phyloP scores from a whole-genome alignment of 108 stramenopile species.

The Fragilaria crotonensis region DNA sequence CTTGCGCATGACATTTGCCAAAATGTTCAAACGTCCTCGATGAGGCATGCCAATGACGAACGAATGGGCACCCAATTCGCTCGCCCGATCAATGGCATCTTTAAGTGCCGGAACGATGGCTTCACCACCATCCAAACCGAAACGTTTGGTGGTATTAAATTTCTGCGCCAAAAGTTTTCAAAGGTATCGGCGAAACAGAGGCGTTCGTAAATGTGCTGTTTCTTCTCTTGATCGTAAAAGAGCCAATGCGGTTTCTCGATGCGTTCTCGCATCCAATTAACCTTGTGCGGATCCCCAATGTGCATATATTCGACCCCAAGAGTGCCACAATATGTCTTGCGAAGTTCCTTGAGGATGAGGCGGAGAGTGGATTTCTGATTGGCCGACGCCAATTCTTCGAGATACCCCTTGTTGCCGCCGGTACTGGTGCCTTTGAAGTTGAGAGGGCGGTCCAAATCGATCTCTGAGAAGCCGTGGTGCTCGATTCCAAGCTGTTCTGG shows the following conservation, averaged over 20 bases:
- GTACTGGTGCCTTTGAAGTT: conserved; percentile 72
- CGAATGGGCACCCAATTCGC: conserved; percentile 89
- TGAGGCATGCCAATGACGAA: conserved; percentile 99
- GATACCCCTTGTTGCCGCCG: conserved; percentile 92
- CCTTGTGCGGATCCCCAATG: conserved; percentile 82
- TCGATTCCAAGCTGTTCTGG: conserved; percentile 80
- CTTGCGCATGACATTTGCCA: conserved; percentile 99
- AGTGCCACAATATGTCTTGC: conserved; percentile 92
- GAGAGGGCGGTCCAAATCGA: conserved; percentile 88
- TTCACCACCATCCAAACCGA: conserved; percentile 97
- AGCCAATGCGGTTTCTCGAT: conserved; percentile 89
- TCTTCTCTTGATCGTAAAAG: conserved; percentile 74
- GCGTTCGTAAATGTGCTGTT: conserved; percentile 90
- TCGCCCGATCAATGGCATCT: conserved; percentile 94
- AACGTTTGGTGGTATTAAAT: conserved; percentile 99
- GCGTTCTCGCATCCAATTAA: conserved; percentile 97
- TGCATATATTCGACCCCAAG: conserved; percentile 99
- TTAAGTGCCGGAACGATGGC: conserved; percentile 93
- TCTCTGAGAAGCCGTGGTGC: conserved; percentile 88
- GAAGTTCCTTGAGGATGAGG: conserved; percentile 68
- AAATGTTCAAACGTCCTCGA: conserved; percentile 92
- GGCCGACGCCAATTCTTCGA: conserved; percentile 81
- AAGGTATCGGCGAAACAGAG: conserved; percentile 95
- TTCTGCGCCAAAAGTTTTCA: conserved; percentile 96
- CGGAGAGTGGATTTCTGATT: conserved; percentile 83